phyloP scores from a whole-genome alignment of 768 basidiomycete genomes.

The Amanita molliuscula region DNA sequence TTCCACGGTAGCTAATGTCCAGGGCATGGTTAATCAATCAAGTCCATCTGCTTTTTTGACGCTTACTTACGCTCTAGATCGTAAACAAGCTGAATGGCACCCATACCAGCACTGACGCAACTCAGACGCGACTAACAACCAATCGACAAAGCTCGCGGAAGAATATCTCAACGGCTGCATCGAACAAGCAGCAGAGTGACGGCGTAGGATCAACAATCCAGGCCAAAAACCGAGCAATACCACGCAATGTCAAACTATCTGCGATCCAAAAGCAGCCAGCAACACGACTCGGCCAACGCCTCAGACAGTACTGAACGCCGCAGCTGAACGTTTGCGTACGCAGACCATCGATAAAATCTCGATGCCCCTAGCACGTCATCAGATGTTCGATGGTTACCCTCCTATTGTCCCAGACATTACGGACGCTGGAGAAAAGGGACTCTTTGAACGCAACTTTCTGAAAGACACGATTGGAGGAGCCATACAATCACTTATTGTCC shows the following conservation, averaged over 20 bases:
- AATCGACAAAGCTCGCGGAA: background rate
- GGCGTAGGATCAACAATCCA: too few relatives aligned
- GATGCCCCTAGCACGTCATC: conserved; percentile 10
- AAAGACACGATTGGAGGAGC: conserved; percentile 27
- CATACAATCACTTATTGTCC: conserved; percentile 25
- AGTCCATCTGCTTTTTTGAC: background rate
- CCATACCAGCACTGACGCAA: background rate
- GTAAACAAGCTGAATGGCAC: conserved; percentile 1
- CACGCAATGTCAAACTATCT: background rate
- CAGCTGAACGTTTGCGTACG: too few relatives aligned
- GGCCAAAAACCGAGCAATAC: background rate
- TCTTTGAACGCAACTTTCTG: conserved; percentile 30
- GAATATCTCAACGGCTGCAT: background rate
- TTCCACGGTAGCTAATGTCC: conserved; percentile 19
- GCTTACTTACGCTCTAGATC: background rate
- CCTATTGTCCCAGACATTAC: conserved; percentile 15
- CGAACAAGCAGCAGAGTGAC: background rate
- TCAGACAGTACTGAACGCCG: background rate
- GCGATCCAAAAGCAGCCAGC: background rate
- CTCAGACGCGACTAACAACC: background rate
- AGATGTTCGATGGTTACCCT: conserved; percentile 15
- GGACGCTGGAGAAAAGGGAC: conserved; percentile 14
- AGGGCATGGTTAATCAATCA: conserved; percentile 14
- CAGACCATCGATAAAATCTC: background rate
- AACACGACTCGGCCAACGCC: background rate